These are phyloP conservation scores for Carex littledalei DNA, from an alignment of 176 grass and related monocot species.

Conservation along the genomic window DNA sequence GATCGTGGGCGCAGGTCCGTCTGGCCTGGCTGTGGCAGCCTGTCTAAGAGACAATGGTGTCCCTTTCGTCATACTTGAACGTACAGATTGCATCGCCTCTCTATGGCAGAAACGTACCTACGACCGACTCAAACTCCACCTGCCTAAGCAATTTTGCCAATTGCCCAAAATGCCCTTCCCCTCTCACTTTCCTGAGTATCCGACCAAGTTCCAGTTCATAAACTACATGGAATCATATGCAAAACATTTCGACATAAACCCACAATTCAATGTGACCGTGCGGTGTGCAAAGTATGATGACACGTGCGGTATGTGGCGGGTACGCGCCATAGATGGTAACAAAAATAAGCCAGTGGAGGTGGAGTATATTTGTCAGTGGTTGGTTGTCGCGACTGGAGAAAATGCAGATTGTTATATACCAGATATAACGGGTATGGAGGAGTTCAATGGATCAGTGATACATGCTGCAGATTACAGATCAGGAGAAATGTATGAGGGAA, in stretches of 20 bases:
- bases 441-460: slow-evolving; percentile 1
- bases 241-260: slow-evolving; percentile 25
- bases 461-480: slow-evolving; percentile 40
- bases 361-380: slow-evolving; percentile 51
- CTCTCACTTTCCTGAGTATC: slow-evolving; percentile 34
- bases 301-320: slow-evolving; percentile 38
- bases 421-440: slow-evolving; percentile 26
- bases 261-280: slow-evolving; percentile 30
- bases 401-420: slow-evolving; percentile 39
- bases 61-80: slow-evolving; percentile 36
- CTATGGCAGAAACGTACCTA: slow-evolving; percentile 44
- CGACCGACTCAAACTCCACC: slow-evolving; percentile 40
- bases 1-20: slow-evolving; percentile 35
- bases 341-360: slow-evolving; percentile 7
- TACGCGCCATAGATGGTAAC: slow-evolving; percentile 1
- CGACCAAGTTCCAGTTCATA: slow-evolving; percentile 35
- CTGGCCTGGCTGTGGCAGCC: slow-evolving; percentile 36
- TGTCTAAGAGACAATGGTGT: slow-evolving; percentile 30
- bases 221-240: slow-evolving; percentile 33
- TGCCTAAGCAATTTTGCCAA: slow-evolving; percentile 49
- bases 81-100: slow-evolving; percentile 34
- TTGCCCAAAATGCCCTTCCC: slow-evolving; percentile 41
- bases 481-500: slow-evolving; percentile 33
- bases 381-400: slow-evolving; percentile 47
- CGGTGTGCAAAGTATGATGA: slow-evolving; percentile 27